Evolutionary conservation across 2,329 filamentous ascomycete genomes (phyloP).

Genomic region (Cylindrodendrum hubeiense): DNA sequence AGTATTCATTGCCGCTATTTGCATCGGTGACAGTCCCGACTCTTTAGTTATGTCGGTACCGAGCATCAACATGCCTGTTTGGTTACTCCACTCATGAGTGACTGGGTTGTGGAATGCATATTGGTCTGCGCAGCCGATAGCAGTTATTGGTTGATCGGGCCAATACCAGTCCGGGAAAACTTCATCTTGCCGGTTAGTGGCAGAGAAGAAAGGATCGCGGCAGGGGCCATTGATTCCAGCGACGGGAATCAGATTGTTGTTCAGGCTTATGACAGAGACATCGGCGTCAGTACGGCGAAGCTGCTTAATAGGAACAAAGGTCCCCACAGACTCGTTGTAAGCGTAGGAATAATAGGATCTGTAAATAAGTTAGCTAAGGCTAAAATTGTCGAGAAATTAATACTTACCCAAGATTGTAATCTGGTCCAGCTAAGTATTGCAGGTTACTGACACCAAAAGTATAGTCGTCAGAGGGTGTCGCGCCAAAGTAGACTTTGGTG

Average conservation of each 20-base stretch:
- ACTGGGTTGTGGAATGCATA: slow-evolving; percentile 4
- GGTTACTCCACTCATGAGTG: neutral
- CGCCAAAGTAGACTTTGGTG: slow-evolving; percentile 8
- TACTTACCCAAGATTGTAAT: slow-evolving; percentile 3
- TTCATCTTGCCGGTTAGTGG: neutral
- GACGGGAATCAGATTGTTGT: slow-evolving; percentile 5
- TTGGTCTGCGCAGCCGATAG: slow-evolving; percentile 13
- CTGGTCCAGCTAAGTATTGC: neutral
- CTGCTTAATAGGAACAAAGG: slow-evolving; percentile 5
- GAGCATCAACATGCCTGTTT: neutral
- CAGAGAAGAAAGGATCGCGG: slow-evolving; percentile 11
- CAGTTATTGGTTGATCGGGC: slow-evolving; percentile 5
- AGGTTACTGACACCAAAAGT: slow-evolving; percentile 9
- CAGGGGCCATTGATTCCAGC: slow-evolving; percentile 4
- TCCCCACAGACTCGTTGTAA: neutral
- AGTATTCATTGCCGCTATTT: neutral
- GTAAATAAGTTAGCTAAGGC: neutral
- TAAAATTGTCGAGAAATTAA: neutral
- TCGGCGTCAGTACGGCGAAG: neutral
- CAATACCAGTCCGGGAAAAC: neutral
- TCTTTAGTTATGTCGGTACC: neutral
- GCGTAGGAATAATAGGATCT: neutral
- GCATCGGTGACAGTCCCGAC: neutral
- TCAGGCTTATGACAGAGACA: slow-evolving; percentile 5
- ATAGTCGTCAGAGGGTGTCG: neutral